Evolutionary conservation across 768 basidiomycete genomes (phyloP).

Genomic region (Boletus reticuloceps): DNA sequence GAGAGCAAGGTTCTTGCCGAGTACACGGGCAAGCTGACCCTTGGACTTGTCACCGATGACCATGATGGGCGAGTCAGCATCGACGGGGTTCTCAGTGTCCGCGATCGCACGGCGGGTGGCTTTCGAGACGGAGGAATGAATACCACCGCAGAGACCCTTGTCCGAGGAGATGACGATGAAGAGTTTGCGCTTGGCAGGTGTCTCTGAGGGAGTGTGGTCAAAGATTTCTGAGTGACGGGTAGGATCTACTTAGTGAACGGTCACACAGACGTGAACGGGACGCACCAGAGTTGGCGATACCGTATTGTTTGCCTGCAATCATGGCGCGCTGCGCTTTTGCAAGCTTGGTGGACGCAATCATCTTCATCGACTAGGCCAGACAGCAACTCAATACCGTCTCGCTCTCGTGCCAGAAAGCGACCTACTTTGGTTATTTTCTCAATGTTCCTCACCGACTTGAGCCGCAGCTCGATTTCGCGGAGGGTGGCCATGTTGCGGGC

Average conservation of each 20-base stretch:
- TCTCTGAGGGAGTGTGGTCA: constrained; percentile 68
- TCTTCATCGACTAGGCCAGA: constrained; percentile 84
- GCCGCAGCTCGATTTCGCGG: constrained; percentile 93
- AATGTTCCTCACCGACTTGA: constrained; percentile 96
- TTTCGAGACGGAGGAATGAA: constrained; percentile 96
- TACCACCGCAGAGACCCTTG: constrained; percentile 99
- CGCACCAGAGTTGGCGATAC: constrained; percentile 83
- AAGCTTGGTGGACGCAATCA: constrained; percentile 98
- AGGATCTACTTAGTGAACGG: constrained; percentile 4
- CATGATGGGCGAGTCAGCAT: constrained; percentile 67
- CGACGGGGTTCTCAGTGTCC: constrained; percentile 48
- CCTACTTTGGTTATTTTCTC: constrained; percentile 99
- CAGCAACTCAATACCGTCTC: constrained; percentile 2
- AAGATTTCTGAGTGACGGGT: constrained; percentile 72
- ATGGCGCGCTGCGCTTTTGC: constrained; percentile 94
- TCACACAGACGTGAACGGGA: constrained; percentile 1
- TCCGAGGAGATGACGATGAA: constrained; percentile 96
- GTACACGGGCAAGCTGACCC: constrained; percentile 73
- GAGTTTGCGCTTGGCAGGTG: constrained; percentile 72
- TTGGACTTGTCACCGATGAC: constrained; percentile 98
- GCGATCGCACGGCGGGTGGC: constrained; percentile 72
- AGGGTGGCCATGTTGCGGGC: constrained; percentile 95
- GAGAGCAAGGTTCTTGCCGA: constrained; percentile 66
- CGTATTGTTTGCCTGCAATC: constrained; percentile 88
- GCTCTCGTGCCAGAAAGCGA: constrained; percentile 1